A percentile compares a stretch with the other conserved stretches of the same genome.
Evolutionary conservation across 164 flowering plant genomes (phyloP).

Genomic region (Paratinospora sagittata): DNA sequence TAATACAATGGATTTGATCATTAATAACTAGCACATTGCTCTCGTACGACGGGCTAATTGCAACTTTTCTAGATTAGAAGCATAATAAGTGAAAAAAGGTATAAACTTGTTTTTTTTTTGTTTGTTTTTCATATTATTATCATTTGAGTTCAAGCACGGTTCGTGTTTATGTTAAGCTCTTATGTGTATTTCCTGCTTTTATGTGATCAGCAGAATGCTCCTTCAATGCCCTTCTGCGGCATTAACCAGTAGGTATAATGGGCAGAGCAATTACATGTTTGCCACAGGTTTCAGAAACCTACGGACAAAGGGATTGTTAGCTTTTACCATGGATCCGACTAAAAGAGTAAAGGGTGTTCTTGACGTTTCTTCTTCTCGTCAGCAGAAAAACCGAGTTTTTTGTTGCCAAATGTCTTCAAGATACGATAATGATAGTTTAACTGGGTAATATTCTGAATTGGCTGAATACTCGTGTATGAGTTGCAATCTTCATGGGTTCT

Average conservation of each 20-base stretch:
- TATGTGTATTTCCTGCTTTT: not conserved
- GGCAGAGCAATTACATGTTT: too few relatives aligned
- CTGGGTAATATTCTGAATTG: not conserved
- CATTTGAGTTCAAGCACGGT: too few relatives aligned
- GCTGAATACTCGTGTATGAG: too few relatives aligned
- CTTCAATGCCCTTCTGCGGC: constrained; percentile 8
- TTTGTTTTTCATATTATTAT: too few relatives aligned
- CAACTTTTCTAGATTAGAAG: too few relatives aligned
- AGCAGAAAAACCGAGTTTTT: constrained; percentile 7
- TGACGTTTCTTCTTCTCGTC: constrained; percentile 12
- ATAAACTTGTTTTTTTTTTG: too few relatives aligned
- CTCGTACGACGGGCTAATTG: too few relatives aligned
- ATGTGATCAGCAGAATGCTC: constrained; percentile 12
- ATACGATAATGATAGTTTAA: constrained; percentile 7
- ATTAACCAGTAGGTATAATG: not conserved
- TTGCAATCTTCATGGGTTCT: not conserved
- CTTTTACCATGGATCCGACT: constrained; percentile 3
- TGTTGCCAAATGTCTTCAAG: constrained; percentile 2
- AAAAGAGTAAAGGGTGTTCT: not conserved
- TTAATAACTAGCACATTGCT: too few relatives aligned
- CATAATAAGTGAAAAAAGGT: too few relatives aligned
- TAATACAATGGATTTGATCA: too few relatives aligned
- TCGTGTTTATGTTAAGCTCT: too few relatives aligned
- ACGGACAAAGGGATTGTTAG: constrained; percentile 1
- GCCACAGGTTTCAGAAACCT: not conserved